These are phyloP conservation scores for Actinomucor elegans DNA, from an alignment of 371 early-diverging fungal species.

Conservation along the genomic window DNA sequence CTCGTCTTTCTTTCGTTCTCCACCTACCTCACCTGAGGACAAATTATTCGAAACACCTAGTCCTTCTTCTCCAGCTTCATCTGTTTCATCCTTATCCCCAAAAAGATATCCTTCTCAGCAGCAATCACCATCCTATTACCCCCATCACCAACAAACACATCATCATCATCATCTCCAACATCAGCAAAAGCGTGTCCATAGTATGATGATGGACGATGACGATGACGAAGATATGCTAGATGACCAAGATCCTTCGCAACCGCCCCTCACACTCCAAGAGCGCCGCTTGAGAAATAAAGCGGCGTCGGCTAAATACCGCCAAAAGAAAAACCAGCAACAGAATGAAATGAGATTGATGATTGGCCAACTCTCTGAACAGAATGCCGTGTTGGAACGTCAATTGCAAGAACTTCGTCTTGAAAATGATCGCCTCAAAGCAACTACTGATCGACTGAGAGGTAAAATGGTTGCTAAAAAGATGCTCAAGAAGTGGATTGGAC, in stretches of 20 bases:
- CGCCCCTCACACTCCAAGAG: slow-evolving; percentile 51
- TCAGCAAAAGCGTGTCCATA: slow-evolving; percentile 2
- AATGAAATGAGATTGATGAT: slow-evolving; percentile 62
- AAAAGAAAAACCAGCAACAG: slow-evolving; percentile 63
- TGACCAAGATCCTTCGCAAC: not conserved
- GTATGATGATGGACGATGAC: slow-evolving; percentile 6
- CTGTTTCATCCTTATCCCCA: slow-evolving; percentile 11
- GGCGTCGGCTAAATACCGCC: slow-evolving; percentile 66
- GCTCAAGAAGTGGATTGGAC: slow-evolving; percentile 52
- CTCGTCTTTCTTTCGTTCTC: slow-evolving; percentile 24
- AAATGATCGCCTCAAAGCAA: slow-evolving; percentile 48
- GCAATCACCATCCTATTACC: not conserved
- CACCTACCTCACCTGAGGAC: slow-evolving; percentile 40
- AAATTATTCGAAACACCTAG: slow-evolving; percentile 15
- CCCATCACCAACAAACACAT: not conserved
- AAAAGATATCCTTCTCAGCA: not conserved
- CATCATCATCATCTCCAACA: slow-evolving; percentile 3
- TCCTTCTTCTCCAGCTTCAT: slow-evolving; percentile 30
- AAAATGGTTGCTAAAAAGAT: slow-evolving; percentile 63
- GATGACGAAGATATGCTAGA: slow-evolving; percentile 11
- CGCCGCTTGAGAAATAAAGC: slow-evolving; percentile 62
- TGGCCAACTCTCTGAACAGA: slow-evolving; percentile 47
- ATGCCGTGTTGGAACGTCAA: slow-evolving; percentile 51
- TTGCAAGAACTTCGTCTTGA: slow-evolving; percentile 53
- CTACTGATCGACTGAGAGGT: slow-evolving; percentile 53